A percentile compares a stretch with the other conserved stretches of the same genome.
Evolutionary conservation across 164 flowering plant genomes (phyloP).

Genomic region (Liriodendron chinense): DNA sequence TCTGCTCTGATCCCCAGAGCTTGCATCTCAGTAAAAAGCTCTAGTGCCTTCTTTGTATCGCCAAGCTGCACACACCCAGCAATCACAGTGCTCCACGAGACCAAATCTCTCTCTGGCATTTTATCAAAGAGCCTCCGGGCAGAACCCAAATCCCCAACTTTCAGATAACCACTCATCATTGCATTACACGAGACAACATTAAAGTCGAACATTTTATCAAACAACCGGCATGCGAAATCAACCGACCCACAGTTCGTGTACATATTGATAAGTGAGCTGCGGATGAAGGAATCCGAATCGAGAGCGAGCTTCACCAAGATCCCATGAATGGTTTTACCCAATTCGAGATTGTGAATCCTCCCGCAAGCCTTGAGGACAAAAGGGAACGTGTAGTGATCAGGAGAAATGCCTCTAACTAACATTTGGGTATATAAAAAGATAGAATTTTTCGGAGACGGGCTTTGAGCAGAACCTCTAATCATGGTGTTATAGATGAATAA

Average conservation of each 20-base stretch:
- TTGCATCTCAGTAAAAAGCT: conserved; percentile 30
- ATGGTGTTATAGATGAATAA: conserved; percentile 58
- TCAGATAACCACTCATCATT: conserved; percentile 36
- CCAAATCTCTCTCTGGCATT: conserved; percentile 41
- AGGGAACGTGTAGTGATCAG: conserved; percentile 41
- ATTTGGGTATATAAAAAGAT: conserved; percentile 26
- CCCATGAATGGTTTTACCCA: conserved; percentile 17
- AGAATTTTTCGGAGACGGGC: conserved; percentile 26
- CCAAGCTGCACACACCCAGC: conserved; percentile 33
- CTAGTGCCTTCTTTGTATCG: conserved; percentile 29
- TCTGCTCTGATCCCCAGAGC: conserved; percentile 3
- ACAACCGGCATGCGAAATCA: conserved; percentile 32
- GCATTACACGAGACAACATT: conserved; percentile 39
- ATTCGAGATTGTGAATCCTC: not conserved
- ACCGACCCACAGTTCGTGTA: conserved; percentile 9
- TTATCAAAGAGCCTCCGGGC: conserved; percentile 34
- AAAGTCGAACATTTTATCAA: conserved; percentile 30
- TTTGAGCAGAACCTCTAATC: conserved; percentile 33
- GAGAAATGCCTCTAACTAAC: conserved; percentile 17
- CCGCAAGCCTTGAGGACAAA: conserved; percentile 39
- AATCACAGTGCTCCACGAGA: conserved; percentile 42
- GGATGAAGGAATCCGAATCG: conserved; percentile 22
- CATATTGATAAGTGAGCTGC: conserved; percentile 12
- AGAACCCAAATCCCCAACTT: conserved; percentile 24
- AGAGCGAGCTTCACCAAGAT: conserved; percentile 22